Base-by-base conservation (phyloP, 2,329 filamentous ascomycete species). In the Cordyceps militaris region DNA sequence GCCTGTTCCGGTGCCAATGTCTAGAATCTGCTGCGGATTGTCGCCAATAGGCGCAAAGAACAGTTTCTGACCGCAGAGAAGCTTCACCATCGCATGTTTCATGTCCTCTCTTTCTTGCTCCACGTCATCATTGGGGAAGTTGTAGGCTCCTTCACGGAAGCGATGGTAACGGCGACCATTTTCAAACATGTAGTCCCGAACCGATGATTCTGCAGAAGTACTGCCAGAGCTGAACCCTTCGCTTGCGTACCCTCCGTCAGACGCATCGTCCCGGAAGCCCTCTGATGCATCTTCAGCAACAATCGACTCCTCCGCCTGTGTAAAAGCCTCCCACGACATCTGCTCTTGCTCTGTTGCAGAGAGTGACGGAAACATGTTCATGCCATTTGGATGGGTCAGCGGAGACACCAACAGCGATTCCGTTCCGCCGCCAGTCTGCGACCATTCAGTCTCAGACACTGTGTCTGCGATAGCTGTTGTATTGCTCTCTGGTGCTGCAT, bases 131-230 rank as follows among this genome's bases (percentile, higher is more conserved):
- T 84, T 85, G 26, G 82, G 82, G 51, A 84, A 82, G 56, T 78
- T 78, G 63, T 85, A 85, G 11, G 67, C 64, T 6, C 79, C 80
- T 58, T 80, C 78, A 19, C 79, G 72, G 63, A 79, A 82, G 43
- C 73, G 73, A 63, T 83, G 81, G 59, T 84, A 85, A 26, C 81
- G 74, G 24, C 81, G 74, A n/a, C 82, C 82, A 63, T 85, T 82
- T 63, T 83, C 80, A 58, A 72, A 76, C 50, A 74, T 71, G 62
- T 80, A 84, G 60, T 83, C 75, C 44, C 76, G 70, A 24, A 81
- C 70, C 38, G 69, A 71, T 3, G 72, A 74, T 44, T 67, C 66
- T 10, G 72, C 65, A 10, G 72, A 74, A 11, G 72, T 74, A 53
- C 70, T 74, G 32, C 63, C 71, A 19, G 70, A 71, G 44, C 67